Conservation (phyloP, 176 grass and related monocot genomes). For the Cymbopogon citratus region DNA sequence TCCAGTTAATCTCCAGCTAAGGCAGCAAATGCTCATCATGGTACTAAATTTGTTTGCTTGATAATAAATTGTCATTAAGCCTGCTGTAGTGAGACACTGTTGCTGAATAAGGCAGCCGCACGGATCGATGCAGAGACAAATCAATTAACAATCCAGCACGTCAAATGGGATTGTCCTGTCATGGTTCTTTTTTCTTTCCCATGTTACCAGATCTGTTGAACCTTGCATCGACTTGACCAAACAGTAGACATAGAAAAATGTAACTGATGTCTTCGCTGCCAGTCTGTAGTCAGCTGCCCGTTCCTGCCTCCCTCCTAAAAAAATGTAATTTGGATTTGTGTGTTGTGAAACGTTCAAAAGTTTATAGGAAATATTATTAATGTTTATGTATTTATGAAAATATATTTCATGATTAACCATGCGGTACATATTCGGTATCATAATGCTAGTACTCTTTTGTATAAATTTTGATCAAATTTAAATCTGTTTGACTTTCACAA, state of each 20-base stretch:
- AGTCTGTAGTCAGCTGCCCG: not conserved
- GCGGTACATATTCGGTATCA: not conserved
- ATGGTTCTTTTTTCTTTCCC: not conserved
- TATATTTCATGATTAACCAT: not conserved
- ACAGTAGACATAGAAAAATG: not conserved
- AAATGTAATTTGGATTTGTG: not conserved
- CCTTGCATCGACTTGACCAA: not conserved
- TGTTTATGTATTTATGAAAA: not conserved
- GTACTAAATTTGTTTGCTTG: slow-evolving; percentile 22
- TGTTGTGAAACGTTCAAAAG: not conserved
- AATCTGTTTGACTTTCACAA: not conserved
- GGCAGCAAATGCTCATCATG: slow-evolving; percentile 20
- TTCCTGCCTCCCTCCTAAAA: not conserved
- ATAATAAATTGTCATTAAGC: slow-evolving; percentile 19
- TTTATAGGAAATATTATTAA: not conserved
- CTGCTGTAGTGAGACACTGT: slow-evolving; percentile 4
- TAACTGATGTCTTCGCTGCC: not conserved
- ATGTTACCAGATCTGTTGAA: slow-evolving; percentile 6
- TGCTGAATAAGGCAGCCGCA: slow-evolving; percentile 9
- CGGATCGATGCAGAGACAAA: not conserved
- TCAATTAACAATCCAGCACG: not conserved
- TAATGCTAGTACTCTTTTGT: not conserved
- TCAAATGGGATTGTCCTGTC: not conserved
- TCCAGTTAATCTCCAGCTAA: slow-evolving; percentile 34
- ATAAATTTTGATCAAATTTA: not conserved